Conservation (phyloP, 169 alveolate genomes). For the Cryptosporidium xiaoi region DNA sequence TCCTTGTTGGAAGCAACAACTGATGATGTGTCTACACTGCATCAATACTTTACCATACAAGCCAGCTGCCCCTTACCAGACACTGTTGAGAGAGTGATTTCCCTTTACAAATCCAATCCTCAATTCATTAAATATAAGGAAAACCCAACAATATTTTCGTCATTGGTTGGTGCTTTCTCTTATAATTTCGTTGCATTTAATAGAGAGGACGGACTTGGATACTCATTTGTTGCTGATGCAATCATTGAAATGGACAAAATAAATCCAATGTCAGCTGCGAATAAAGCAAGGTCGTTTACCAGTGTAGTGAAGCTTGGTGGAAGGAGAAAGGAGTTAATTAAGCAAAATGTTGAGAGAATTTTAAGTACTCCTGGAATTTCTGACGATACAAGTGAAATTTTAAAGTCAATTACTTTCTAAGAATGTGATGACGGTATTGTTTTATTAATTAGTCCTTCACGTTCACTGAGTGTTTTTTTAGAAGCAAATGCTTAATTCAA, state of each 20-base stretch:
- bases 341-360: constrained; percentile 17
- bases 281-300: constrained; percentile 55
- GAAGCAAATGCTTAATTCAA: no score
- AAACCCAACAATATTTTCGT: constrained; percentile 44
- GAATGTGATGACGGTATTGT: no score
- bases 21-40: constrained; percentile 38
- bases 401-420: constrained; percentile 16
- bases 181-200: constrained; percentile 81
- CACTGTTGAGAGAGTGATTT: constrained; percentile 28
- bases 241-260: constrained; percentile 82
- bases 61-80: constrained; percentile 52
- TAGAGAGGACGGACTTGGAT: constrained; percentile 84
- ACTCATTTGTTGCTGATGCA: constrained; percentile 84
- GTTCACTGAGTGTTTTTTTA: no score
- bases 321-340: constrained; percentile 7
- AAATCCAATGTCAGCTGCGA: constrained; percentile 84
- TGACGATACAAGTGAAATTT: constrained; percentile 58
- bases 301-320: constrained; percentile 39
- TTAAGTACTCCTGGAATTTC: constrained; percentile 41
- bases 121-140: constrained; percentile 33
- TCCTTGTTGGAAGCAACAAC: constrained; percentile 16
- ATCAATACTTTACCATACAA: constrained; percentile 25
- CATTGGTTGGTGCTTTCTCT: constrained; percentile 81
- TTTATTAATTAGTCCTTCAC: no score
- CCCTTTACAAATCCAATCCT: constrained; percentile 36